Evolutionary conservation across 139 green algal genomes (phyloP).

Genomic region (Chlamydomonas applanata): DNA sequence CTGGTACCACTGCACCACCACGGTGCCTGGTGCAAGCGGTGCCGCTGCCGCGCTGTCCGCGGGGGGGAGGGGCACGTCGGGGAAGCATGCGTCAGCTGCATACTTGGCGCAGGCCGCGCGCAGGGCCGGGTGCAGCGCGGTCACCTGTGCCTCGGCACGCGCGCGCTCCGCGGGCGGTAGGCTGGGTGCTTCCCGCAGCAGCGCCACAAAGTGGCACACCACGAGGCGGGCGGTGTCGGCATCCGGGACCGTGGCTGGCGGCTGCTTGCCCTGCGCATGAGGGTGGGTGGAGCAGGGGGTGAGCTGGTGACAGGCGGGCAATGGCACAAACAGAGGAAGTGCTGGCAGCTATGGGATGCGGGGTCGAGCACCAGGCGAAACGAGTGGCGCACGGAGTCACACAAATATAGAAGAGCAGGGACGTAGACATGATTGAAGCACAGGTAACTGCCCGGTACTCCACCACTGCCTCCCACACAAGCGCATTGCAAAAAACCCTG

Average conservation of each 20-base stretch:
- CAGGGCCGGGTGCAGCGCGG: constrained; percentile 10
- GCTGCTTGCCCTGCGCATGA: too few species aligned
- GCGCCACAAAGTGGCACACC: constrained; percentile 27
- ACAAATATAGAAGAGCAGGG: not conserved
- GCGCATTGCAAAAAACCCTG: not conserved
- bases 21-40: constrained; percentile 14
- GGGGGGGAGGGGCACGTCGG: constrained; percentile 31
- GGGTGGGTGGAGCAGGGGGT: not conserved
- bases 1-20: constrained; percentile 34
- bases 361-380: not conserved
- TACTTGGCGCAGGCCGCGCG: constrained; percentile 36
- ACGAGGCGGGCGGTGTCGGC: constrained; percentile 25
- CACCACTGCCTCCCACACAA: too few species aligned
- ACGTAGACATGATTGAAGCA: not conserved
- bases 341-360: not conserved
- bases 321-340: not conserved
- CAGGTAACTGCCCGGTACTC: too few species aligned
- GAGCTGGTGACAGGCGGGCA: not conserved
- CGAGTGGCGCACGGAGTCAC: not conserved
- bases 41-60: not conserved
- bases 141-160: constrained; percentile 22
- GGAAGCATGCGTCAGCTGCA: constrained; percentile 29
- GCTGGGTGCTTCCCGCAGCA: not conserved
- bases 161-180: not conserved
- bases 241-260: constrained; percentile 7